These are phyloP conservation scores for Diaporthe australafricana DNA, from an alignment of 2,329 filamentous ascomycete species.

Conservation along the genomic window DNA sequence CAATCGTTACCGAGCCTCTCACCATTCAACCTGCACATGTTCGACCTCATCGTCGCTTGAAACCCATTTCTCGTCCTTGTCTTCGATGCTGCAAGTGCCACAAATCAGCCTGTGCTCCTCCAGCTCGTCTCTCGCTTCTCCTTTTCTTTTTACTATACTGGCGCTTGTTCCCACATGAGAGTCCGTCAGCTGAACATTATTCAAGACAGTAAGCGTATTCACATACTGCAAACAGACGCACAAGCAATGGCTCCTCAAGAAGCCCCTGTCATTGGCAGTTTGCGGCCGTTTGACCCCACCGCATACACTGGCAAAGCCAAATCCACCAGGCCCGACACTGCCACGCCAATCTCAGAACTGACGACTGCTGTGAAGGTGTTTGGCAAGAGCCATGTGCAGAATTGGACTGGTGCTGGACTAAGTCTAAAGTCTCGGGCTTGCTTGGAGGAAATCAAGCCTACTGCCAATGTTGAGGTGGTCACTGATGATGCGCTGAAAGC, in stretches of 20 bases:
- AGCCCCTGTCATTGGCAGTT: background rate
- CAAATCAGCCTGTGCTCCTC: too few species aligned
- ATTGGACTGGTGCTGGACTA: too few species aligned
- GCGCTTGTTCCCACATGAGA: background rate
- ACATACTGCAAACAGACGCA: background rate
- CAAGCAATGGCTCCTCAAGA: background rate
- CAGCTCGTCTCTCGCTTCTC: too few species aligned
- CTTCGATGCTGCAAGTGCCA: too few species aligned
- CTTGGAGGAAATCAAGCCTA: background rate
- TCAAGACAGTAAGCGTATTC: background rate
- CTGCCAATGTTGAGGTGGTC: background rate
- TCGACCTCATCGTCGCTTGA: too few species aligned
- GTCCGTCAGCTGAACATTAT: background rate
- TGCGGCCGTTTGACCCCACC: background rate
- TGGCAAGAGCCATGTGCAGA: background rate
- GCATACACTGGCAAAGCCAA: slow-evolving; percentile 4
- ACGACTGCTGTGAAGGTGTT: background rate
- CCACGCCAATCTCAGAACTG: background rate
- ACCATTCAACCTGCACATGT: too few species aligned
- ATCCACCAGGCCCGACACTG: background rate
- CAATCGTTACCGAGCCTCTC: too few species aligned
- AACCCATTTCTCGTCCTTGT: too few species aligned
- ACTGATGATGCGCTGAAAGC: too few species aligned
- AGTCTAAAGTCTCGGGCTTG: background rate
- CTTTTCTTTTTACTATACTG: too few species aligned